A percentile compares a stretch with the other conserved stretches of the same genome.
Evolutionary conservation across 2,329 filamentous ascomycete genomes (phyloP).

Genomic region (Amesomyces nigricolor): DNA sequence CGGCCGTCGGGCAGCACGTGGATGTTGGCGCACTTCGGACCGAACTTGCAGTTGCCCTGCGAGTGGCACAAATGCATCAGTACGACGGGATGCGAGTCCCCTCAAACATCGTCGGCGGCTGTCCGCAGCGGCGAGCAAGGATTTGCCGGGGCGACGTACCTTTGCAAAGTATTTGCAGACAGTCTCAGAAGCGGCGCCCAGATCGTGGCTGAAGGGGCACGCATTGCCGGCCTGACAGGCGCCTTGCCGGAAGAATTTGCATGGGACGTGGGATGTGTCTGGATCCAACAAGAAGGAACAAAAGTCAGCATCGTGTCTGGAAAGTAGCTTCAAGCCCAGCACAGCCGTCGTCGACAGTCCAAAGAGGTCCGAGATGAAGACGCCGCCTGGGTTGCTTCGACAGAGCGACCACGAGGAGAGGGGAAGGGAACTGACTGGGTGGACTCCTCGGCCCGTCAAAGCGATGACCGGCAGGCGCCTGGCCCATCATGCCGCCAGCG

Average conservation of each 20-base stretch:
- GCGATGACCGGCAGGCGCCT: constrained; percentile 35
- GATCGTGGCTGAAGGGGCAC: constrained; percentile 93
- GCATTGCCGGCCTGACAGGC: constrained; percentile 93
- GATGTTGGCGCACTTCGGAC: constrained; percentile 92
- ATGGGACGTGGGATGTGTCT: constrained; percentile 97
- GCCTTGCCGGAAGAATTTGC: constrained; percentile 98
- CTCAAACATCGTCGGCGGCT: constrained; percentile 5
- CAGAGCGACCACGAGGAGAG: background rate
- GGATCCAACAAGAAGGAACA: background rate
- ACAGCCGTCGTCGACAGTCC: no score
- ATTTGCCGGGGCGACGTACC: constrained; percentile 46
- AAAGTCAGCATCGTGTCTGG: background rate
- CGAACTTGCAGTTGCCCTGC: constrained; percentile 98
- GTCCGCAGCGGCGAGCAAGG: background rate
- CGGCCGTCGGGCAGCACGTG: constrained; percentile 92
- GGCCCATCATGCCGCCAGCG: constrained; percentile 31
- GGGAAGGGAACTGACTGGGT: constrained; percentile 46
- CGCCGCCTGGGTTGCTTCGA: background rate
- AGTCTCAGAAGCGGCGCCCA: constrained; percentile 76
- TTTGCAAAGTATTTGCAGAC: constrained; percentile 99
- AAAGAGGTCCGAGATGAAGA: background rate
- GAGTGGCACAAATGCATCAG: constrained; percentile 20
- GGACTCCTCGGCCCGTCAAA: constrained; percentile 59
- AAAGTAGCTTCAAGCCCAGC: no score
- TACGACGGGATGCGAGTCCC: constrained; percentile 10